phyloP scores from a whole-genome alignment of 345 rosid genomes.

The Bruguiera gymnorhiza region DNA sequence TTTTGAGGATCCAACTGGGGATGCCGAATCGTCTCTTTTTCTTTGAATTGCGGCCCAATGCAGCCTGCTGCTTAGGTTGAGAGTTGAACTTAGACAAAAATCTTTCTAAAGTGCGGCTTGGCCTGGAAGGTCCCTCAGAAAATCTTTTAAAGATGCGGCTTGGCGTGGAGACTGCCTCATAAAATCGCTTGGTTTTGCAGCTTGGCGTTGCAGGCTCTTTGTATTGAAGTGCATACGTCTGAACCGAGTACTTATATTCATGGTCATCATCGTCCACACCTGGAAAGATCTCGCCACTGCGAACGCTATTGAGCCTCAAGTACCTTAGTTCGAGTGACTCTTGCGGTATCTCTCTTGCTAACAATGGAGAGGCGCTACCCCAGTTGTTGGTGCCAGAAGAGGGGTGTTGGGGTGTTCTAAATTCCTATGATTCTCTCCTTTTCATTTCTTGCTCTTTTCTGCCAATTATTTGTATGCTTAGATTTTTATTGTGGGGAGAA shows the following conservation, averaged over 20 bases:
- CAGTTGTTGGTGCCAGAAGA: conserved; percentile 49
- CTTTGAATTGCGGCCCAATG: conserved; percentile 20
- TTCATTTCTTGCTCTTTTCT: conserved; percentile 16
- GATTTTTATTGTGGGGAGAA: not conserved
- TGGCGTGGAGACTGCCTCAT: conserved; percentile 18
- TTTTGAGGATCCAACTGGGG: conserved; percentile 44
- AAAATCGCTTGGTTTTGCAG: conserved; percentile 19
- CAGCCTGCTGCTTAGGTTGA: conserved; percentile 17
- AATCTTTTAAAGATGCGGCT: not conserved
- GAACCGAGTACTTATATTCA: not conserved
- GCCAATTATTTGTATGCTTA: not conserved
- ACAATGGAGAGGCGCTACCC: conserved; percentile 61
- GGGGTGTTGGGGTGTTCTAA: conserved; percentile 59
- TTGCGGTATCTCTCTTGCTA: conserved; percentile 49
- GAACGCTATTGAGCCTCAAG: conserved; percentile 28
- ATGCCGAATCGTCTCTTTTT: conserved; percentile 41
- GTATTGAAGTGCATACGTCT: conserved; percentile 2
- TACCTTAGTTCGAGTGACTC: conserved; percentile 56
- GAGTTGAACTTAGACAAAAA: conserved; percentile 22
- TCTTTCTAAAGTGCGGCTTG: conserved; percentile 16
- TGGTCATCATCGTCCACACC: not conserved
- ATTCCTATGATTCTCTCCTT: conserved; percentile 32
- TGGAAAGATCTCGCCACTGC: conserved; percentile 35
- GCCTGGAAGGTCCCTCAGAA: not conserved
- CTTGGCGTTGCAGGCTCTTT: conserved; percentile 21